Evolutionary conservation across 306 rosid species (phyloP), one percentile per base, ranked within the genome.

Genomic region (Adenanthera pavonina): DNA sequence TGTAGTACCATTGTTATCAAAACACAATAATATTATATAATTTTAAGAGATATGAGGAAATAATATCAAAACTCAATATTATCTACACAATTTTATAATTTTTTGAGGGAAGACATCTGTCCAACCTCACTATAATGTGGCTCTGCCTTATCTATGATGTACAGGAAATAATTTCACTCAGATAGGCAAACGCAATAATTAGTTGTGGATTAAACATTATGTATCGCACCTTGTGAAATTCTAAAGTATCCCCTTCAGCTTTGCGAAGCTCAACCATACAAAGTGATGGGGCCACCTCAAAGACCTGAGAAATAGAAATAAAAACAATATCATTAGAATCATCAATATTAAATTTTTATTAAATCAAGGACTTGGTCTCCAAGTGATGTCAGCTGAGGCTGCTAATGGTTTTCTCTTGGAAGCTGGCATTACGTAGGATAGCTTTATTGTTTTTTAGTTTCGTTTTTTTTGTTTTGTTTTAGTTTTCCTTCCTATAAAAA

Each of bases 261-360:
- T 93, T 95, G 57, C 99, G 97, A 59, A 95, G 78, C 89, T 95
- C 97, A 77, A 95, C 99, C 93, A 95, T 90, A 86, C 89, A 90
- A 72, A 95, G 87, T 14, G 94, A 92, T 74, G 99, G 99, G 35
- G 97, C 99, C 79, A 95, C 93, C 93, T 95, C 97, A 81, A 89
- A 90, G 73, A 95, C 85, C 99, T 95, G 90, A 33, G 80, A 72
- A 84, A 35, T 35, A 83, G 30, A 52, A 61, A 47, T 13, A 9
- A 64, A 41, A 34, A 73, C 13, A 48, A 19, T 30, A 60, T n/a
- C 72, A 67, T 80, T 35, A 85, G 66, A 36, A 77, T 59, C 35
- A 30, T 20, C 30, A 25, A 25, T 25, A 25, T 25, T 25, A 25
- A 25, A 25, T 25, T 25, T 25, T 25, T 25, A 25, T 25, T 25